Evolutionary conservation across 2,329 filamentous ascomycete genomes (phyloP).

Genomic region (Aspergillus sp.): DNA sequence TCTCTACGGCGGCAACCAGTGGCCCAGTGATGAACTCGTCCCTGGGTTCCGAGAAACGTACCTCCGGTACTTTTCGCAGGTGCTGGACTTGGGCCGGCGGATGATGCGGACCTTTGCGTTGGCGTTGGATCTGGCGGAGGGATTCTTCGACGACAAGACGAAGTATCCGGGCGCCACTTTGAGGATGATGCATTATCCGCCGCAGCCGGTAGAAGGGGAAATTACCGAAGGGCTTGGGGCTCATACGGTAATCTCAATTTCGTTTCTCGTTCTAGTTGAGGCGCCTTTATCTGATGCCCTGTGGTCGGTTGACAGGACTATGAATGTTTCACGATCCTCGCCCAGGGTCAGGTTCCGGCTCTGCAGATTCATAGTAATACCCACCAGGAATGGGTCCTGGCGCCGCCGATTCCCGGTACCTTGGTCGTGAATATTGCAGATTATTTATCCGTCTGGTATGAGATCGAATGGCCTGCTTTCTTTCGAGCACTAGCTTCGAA

Average conservation of each 20-base stretch:
- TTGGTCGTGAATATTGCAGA: constrained; percentile 38
- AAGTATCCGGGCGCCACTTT: background rate
- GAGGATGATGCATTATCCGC: background rate
- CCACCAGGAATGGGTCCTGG: constrained; percentile 27
- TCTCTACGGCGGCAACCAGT: constrained; percentile 25
- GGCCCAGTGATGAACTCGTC: constrained; percentile 18
- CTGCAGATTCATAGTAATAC: constrained; percentile 34
- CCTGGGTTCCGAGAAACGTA: constrained; percentile 15
- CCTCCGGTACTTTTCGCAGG: constrained; percentile 20
- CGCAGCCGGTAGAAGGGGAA: background rate
- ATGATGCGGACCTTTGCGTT: constrained; percentile 41
- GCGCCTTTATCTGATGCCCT: constrained; percentile 15
- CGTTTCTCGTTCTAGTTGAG: background rate
- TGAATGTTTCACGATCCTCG: constrained; percentile 42
- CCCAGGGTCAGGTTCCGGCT: constrained; percentile 40
- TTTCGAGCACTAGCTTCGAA: too few species aligned
- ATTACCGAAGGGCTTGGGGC: background rate
- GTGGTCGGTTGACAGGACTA: constrained; percentile 41
- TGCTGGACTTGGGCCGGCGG: constrained; percentile 14
- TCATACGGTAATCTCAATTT: background rate
- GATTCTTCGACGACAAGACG: constrained; percentile 28
- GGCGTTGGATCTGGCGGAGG: constrained; percentile 38
- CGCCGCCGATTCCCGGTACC: constrained; percentile 24
- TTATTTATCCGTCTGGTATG: constrained; percentile 11
- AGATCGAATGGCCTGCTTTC: too few species aligned